phyloP scores from a whole-genome alignment of 192 early-diverging fungal genomes.

The Dispira simplex region DNA sequence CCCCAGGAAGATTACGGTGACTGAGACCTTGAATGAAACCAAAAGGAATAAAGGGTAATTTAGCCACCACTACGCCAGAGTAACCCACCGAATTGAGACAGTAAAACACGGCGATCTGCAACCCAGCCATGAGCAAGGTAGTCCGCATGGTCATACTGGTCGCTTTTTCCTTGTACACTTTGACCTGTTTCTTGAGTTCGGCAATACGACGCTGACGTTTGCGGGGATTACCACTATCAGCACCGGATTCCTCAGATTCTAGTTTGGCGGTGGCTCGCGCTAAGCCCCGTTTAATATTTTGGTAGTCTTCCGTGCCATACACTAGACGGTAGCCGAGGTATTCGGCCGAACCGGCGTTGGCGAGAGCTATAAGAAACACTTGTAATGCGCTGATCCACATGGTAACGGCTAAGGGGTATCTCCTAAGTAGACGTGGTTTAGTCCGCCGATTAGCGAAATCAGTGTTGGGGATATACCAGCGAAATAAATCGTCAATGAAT shows the following conservation, averaged over 20 bases:
- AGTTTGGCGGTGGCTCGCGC: background rate
- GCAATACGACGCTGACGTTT: constrained; percentile 6
- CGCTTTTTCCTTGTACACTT: background rate
- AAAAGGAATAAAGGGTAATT: constrained; percentile 11
- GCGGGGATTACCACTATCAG: background rate
- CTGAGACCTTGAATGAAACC: constrained; percentile 1
- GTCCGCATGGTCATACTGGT: constrained; percentile 7
- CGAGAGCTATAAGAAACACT: background rate
- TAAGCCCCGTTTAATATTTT: background rate
- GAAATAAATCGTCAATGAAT: no score
- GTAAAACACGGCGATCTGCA: constrained; percentile 10
- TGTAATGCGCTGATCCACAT: background rate
- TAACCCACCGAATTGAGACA: background rate
- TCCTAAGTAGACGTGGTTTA: background rate
- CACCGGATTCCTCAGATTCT: background rate
- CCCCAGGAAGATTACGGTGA: constrained; percentile 6
- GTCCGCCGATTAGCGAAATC: background rate
- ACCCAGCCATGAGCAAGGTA: background rate
- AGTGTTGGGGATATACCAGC: no score
- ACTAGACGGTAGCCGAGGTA: constrained; percentile 6
- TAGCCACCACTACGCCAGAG: constrained; percentile 2
- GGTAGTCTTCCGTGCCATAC: constrained; percentile 2
- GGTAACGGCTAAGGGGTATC: background rate
- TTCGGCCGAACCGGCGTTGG: background rate
- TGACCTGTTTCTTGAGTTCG: constrained; percentile 9